phyloP scores from a whole-genome alignment of 2,329 filamentous ascomycete species.

The Talaromyces pinophilus region DNA sequence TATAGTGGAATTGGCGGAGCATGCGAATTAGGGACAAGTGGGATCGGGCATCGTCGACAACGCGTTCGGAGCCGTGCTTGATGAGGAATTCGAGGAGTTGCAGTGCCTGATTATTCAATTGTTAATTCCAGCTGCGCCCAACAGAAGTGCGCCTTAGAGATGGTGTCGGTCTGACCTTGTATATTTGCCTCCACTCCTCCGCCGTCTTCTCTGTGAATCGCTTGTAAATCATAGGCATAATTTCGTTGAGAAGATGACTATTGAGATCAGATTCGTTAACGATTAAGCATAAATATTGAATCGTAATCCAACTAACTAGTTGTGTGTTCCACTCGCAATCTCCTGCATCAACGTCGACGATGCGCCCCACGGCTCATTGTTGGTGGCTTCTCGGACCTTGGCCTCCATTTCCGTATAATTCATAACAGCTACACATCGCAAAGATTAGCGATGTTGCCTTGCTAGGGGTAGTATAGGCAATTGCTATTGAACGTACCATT shows the following conservation, averaged over 20 bases:
- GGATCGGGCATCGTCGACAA: constrained; percentile 94
- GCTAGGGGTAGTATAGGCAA: neutral
- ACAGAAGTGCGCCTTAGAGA: neutral
- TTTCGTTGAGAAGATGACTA: constrained; percentile 95
- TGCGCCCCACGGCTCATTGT: constrained; percentile 96
- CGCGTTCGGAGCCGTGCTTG: constrained; percentile 96
- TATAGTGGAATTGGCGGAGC: constrained; percentile 97
- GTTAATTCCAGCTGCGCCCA: neutral
- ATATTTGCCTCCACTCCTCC: constrained; percentile 99
- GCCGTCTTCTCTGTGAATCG: constrained; percentile 97
- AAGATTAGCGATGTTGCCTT: neutral
- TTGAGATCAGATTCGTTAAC: constrained; percentile 7
- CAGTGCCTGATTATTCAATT: constrained; percentile 56
- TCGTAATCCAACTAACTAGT: constrained; percentile 70
- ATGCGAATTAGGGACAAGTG: constrained; percentile 96
- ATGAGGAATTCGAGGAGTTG: constrained; percentile 96
- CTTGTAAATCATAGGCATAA: constrained; percentile 99
- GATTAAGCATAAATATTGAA: neutral
- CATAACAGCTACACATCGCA: constrained; percentile 72
- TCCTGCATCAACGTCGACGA: constrained; percentile 89
- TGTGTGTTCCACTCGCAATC: constrained; percentile 96
- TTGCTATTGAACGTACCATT: constrained; percentile 66
- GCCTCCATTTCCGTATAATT: constrained; percentile 95
- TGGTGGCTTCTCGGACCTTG: constrained; percentile 92
- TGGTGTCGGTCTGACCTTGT: constrained; percentile 65